phyloP scores from a whole-genome alignment of 2,329 filamentous ascomycete genomes.

The Epichloe gansuensis region DNA sequence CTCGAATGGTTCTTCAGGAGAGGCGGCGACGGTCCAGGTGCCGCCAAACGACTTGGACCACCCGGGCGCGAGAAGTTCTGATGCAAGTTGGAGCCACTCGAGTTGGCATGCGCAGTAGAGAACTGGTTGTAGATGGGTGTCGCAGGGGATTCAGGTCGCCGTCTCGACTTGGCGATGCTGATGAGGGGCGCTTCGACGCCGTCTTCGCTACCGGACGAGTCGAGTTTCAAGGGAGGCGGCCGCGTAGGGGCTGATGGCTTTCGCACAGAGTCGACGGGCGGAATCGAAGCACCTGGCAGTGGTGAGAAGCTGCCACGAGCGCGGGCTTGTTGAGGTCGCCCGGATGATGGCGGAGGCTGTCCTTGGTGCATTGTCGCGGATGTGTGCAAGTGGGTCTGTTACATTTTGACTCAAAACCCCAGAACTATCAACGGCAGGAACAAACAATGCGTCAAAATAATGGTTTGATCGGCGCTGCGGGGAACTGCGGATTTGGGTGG shows the following conservation, averaged over 20 bases:
- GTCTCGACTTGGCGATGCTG: slow-evolving; percentile 33
- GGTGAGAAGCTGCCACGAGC: slow-evolving; percentile 45
- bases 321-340: slow-evolving; percentile 29
- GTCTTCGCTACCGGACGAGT: slow-evolving; percentile 19
- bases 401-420: slow-evolving; percentile 27
- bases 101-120: slow-evolving; percentile 29
- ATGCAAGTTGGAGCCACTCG: slow-evolving; percentile 31
- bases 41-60: slow-evolving; percentile 14
- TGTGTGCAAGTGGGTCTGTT: slow-evolving; percentile 18
- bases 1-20: slow-evolving; percentile 36
- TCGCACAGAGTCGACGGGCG: slow-evolving; percentile 16
- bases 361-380: slow-evolving; percentile 34
- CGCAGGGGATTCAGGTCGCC: slow-evolving; percentile 23
- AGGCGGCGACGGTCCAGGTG: slow-evolving; percentile 18
- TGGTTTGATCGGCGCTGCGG: not conserved
- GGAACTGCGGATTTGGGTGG: not conserved
- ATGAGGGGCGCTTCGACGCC: slow-evolving; percentile 20
- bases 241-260: slow-evolving; percentile 15
- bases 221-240: slow-evolving; percentile 22
- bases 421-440: not conserved
- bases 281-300: slow-evolving; percentile 24
- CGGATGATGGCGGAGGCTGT: slow-evolving; percentile 9
- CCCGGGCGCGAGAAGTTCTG: slow-evolving; percentile 49
- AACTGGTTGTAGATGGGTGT: slow-evolving; percentile 38
- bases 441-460: not conserved